Conservation (phyloP, 1,139 yeast genomes). For the Diutina siamensis region DNA sequence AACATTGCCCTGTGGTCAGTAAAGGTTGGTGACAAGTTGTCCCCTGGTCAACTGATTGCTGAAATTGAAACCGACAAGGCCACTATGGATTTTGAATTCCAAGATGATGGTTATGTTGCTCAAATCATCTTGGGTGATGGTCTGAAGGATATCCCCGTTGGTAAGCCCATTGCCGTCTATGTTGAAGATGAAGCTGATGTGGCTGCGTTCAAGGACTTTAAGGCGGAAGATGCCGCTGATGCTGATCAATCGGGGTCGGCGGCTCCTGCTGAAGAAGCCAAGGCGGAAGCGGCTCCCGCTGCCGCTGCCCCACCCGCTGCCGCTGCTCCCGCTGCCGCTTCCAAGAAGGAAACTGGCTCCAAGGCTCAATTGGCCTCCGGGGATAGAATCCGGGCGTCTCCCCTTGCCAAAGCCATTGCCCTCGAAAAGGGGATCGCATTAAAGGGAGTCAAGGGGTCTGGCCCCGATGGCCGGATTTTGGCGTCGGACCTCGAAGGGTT, state of each 20-base stretch:
- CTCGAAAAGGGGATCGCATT: constrained; percentile 85
- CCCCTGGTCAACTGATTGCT: constrained; percentile 90
- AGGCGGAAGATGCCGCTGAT: constrained; percentile 72
- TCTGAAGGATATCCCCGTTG: constrained; percentile 82
- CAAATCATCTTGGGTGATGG: constrained; percentile 82
- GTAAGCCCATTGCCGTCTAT: constrained; percentile 92
- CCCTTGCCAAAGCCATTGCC: constrained; percentile 89
- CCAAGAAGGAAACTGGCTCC: too few relatives aligned
- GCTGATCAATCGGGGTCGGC: constrained; percentile 15
- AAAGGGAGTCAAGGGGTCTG: constrained; percentile 79
- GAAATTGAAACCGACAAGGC: constrained; percentile 99
- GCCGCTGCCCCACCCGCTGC: constrained; percentile 14
- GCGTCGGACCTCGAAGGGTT: constrained; percentile 78
- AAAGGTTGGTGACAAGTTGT: constrained; percentile 73
- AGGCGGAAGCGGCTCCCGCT: constrained; percentile 11
- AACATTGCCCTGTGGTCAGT: constrained; percentile 83
- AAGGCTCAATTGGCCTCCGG: constrained; percentile 13
- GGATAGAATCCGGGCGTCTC: constrained; percentile 88
- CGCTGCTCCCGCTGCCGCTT: constrained; percentile 13
- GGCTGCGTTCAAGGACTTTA: constrained; percentile 76
- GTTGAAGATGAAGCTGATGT: constrained; percentile 84
- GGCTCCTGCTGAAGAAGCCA: constrained; percentile 17
- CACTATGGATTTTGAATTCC: constrained; percentile 97
- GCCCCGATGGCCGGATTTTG: constrained; percentile 90
- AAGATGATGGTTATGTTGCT: constrained; percentile 94